Percentiles rank a stretch among this genome's conserved stretches.
phyloP scores from a whole-genome alignment of 2,329 filamentous ascomycete species.

The Talaromyces funiculosus region DNA sequence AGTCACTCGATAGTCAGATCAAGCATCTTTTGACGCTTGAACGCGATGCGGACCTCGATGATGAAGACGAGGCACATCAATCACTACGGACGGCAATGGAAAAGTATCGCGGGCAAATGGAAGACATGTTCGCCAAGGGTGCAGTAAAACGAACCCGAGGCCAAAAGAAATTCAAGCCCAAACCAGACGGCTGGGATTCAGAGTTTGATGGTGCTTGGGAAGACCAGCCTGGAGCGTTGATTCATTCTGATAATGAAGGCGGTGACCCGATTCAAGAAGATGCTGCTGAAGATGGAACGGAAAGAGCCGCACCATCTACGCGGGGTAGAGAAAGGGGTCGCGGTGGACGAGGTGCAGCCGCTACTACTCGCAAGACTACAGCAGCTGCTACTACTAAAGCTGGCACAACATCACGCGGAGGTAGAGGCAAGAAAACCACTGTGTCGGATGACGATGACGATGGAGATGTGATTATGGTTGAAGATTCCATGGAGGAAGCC shows the following conservation, averaged over 20 bases:
- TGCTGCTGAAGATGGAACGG: conserved; percentile 44
- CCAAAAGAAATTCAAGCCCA: conserved; percentile 63
- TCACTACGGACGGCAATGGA: conserved; percentile 71
- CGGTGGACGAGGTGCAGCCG: conserved; percentile 39
- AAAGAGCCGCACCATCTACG: conserved; percentile 29
- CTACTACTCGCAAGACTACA: conserved; percentile 27
- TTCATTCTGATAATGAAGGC: conserved; percentile 48
- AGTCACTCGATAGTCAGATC: conserved; percentile 65
- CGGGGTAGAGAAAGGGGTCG: conserved; percentile 46
- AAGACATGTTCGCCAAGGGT: conserved; percentile 65
- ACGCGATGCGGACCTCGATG: conserved; percentile 62
- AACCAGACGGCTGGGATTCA: conserved; percentile 78
- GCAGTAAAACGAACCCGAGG: conserved; percentile 48
- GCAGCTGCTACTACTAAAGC: conserved; percentile 29
- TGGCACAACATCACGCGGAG: conserved; percentile 18
- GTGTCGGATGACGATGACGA: conserved; percentile 35
- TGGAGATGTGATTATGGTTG: conserved; percentile 35
- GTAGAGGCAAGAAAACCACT: conserved; percentile 27
- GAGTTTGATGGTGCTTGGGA: conserved; percentile 84
- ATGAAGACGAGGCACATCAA: conserved; percentile 61
- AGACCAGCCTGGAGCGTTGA: conserved; percentile 64
- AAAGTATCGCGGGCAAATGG: conserved; percentile 61
- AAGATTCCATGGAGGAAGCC: conserved; percentile 24
- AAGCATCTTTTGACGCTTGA: conserved; percentile 63
- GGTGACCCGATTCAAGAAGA: conserved; percentile 44